Evolutionary conservation across 805 yeast genomes (phyloP).

Genomic region (Alloascoidea africana): DNA sequence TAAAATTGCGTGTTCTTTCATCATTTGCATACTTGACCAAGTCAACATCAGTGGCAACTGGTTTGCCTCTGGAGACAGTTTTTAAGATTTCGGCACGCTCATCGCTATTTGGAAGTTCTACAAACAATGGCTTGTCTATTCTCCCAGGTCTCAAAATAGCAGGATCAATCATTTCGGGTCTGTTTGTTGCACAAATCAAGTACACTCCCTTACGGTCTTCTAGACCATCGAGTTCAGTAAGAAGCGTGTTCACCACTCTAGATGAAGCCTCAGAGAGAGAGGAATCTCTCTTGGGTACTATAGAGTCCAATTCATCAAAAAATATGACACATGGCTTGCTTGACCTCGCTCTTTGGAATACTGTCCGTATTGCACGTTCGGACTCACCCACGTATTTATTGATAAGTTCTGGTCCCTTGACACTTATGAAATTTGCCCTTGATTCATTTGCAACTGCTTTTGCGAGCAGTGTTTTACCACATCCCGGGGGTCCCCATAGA

Average conservation of each 20-base stretch:
- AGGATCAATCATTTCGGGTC: conserved; percentile 97
- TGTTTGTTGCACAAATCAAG: conserved; percentile 91
- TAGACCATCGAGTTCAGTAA: conserved; percentile 90
- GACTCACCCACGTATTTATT: conserved; percentile 96
- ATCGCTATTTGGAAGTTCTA: conserved; percentile 67
- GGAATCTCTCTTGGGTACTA: conserved; percentile 88
- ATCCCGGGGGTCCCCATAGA: conserved; percentile 99
- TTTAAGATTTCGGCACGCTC: conserved; percentile 75
- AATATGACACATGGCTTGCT: conserved; percentile 89
- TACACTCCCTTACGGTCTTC: conserved; percentile 87
- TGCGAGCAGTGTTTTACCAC: conserved; percentile 92
- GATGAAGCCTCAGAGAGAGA: conserved; percentile 80
- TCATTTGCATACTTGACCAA: conserved; percentile 50
- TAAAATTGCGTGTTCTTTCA: conserved; percentile 72
- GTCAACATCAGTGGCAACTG: conserved; percentile 49
- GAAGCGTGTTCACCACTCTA: conserved; percentile 84
- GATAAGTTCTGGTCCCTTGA: conserved; percentile 88
- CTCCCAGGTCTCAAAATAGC: conserved; percentile 98
- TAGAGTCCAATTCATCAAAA: conserved; percentile 91
- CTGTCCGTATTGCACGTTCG: conserved; percentile 87
- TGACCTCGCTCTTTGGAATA: conserved; percentile 82
- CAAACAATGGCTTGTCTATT: conserved; percentile 81
- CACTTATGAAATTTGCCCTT: conserved; percentile 87
- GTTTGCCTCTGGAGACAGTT: conserved; percentile 66
- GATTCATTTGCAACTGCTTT: conserved; percentile 98